Conservation (phyloP, 345 rosid genomes). For the Eucalyptus virginea region DNA sequence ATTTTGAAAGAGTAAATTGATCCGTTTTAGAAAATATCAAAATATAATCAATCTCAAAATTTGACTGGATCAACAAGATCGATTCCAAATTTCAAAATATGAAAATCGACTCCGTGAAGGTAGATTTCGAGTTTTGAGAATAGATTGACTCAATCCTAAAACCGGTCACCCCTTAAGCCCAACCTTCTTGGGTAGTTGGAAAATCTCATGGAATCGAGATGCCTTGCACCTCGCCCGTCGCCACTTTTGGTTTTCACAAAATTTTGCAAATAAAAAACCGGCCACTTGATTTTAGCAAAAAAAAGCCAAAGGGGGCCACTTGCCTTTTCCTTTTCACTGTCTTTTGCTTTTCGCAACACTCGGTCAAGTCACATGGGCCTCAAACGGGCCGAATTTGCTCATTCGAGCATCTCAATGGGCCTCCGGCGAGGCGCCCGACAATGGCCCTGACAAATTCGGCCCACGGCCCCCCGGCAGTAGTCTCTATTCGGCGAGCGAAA, state of each 20-base stretch:
- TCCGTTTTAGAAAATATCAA: not conserved
- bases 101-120: accelerated
- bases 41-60: not conserved
- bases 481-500: not conserved
- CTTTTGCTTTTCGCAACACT: not conserved
- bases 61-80: not conserved
- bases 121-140: accelerated
- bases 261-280: not conserved
- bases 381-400: not conserved
- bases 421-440: not conserved
- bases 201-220: not conserved
- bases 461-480: not conserved
- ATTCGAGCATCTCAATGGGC: not conserved
- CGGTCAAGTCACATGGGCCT: not conserved
- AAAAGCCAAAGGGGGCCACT: not conserved
- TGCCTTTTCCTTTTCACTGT: not conserved
- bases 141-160: not conserved
- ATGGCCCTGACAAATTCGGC: not conserved
- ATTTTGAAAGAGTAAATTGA: not conserved
- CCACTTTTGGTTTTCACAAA: not conserved
- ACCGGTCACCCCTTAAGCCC: not conserved
- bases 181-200: not conserved
- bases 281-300: not conserved
- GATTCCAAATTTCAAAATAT: not conserved
- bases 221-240: not conserved